Conservation (phyloP, 1,284 basidiomycete genomes). For the Puccinia polysora region DNA sequence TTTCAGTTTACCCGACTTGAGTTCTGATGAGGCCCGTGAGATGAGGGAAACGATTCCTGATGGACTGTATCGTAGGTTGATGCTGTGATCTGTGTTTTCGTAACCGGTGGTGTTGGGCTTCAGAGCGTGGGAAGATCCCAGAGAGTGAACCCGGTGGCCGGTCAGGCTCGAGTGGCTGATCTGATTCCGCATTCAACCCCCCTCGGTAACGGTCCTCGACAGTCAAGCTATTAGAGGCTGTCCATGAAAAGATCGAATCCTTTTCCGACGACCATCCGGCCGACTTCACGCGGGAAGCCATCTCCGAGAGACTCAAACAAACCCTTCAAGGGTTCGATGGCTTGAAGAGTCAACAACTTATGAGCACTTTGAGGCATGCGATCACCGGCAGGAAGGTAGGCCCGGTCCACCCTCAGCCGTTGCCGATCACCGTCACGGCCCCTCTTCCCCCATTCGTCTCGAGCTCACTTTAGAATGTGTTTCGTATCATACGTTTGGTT, state of each 20-base stretch:
- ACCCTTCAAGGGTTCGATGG: constrained; percentile 57
- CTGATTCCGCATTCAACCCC: background rate
- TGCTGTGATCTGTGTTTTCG: background rate
- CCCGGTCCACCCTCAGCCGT: too few species aligned
- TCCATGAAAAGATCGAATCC: constrained; percentile 36
- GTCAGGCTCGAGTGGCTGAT: background rate
- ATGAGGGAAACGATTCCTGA: constrained; percentile 59
- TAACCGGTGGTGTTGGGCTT: constrained; percentile 43
- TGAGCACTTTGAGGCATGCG: constrained; percentile 69
- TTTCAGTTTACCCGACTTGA: constrained; percentile 65
- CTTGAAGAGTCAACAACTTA: constrained; percentile 60
- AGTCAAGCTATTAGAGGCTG: background rate
- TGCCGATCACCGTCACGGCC: background rate
- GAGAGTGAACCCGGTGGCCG: background rate
- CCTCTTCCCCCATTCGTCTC: constrained; percentile 36
- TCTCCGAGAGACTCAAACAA: constrained; percentile 45
- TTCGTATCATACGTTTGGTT: constrained; percentile 2
- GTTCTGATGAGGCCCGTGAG: constrained; percentile 59
- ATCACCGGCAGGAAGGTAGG: constrained; percentile 71
- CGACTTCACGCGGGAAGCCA: constrained; percentile 47
- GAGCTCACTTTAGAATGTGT: background rate
- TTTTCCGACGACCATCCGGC: constrained; percentile 47
- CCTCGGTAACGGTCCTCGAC: too few species aligned
- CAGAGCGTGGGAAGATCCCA: constrained; percentile 36
- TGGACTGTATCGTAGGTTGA: constrained; percentile 56